Percentiles rank a stretch among this genome's conserved stretches.
These are phyloP conservation scores for Mycogone perniciosa DNA, from an alignment of 2,329 filamentous ascomycete species.

Conservation along the genomic window DNA sequence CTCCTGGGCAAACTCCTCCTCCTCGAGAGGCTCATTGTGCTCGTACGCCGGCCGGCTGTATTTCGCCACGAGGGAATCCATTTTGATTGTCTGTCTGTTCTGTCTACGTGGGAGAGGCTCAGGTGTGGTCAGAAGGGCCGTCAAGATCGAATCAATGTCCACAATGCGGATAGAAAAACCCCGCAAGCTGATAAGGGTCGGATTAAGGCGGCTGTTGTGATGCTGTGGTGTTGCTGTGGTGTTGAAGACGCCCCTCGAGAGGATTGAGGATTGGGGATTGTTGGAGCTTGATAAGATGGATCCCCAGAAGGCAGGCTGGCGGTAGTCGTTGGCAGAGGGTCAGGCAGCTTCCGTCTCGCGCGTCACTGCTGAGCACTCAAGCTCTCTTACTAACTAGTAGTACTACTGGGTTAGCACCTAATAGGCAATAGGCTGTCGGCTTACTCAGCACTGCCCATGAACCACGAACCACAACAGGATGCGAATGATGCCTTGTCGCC, in stretches of 20 bases:
- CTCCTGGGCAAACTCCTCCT: slow-evolving; percentile 65
- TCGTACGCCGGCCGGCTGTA: slow-evolving; percentile 77
- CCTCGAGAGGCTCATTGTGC: slow-evolving; percentile 62
- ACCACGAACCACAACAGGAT: neutral
- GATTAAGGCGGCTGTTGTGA: neutral
- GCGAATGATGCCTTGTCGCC: no score
- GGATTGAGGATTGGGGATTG: neutral
- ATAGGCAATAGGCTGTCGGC: neutral
- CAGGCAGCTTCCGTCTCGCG: slow-evolving; percentile 40
- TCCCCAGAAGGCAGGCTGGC: neutral
- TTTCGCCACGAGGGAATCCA: slow-evolving; percentile 90
- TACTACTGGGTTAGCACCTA: neutral
- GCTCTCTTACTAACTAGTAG: neutral
- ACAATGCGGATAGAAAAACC: neutral
- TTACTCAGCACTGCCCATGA: neutral
- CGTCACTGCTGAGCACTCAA: slow-evolving; percentile 27
- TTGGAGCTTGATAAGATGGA: neutral
- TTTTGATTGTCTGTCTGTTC: slow-evolving; percentile 33
- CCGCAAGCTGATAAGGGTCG: neutral
- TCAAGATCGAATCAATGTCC: neutral
- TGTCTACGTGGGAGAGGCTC: neutral
- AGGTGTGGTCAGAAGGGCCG: neutral
- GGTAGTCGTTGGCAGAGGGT: slow-evolving; percentile 16
- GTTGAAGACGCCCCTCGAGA: neutral
- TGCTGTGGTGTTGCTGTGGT: neutral